Base-by-base conservation (phyloP, 2,329 filamentous ascomycete species). In the Volutella citrinella region DNA sequence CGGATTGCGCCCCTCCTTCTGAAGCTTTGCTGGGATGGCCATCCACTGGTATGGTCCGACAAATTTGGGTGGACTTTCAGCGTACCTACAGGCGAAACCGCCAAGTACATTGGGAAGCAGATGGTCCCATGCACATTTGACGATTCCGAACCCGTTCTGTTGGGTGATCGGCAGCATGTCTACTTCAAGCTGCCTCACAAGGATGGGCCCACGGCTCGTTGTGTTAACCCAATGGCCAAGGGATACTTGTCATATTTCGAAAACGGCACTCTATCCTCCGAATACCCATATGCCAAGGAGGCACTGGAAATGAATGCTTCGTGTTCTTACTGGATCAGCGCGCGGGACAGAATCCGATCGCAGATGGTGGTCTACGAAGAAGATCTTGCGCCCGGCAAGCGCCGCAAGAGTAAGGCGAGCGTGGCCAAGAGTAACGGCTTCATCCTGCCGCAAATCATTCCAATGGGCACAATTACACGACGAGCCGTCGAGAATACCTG, bases 271-370 rank as follows among this genome's bases (percentile, higher is more conserved):
- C 68, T 98, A 4, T 87, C 87, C 1, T 97, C 91, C 0, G 84
- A 95, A 59, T 97, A 84, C 52, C 60, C 80, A 0, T 91, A 96
- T 52, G 93, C 93, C 0, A 97, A 94, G 55, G 89, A 95, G 59
- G 93, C 94, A 0, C 68, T 98, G 26, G 86, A 97, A 51, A 98
- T 98, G 93, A 98, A 98, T 51, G 89, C 93, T 0, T 95, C 89
- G 0, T 98, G 94, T 58, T 97, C 91, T 1, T 98, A 98, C 63
- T 98, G 94, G 93, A 97, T 98, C 51, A 95, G 88, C 53, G 90
- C 93, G 12, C 78, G 93, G 42, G 88, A 95, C 55, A 75, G 93
- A 30, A 98, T 98, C 62, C 91, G 70, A 73, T 86, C 83, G n/a
- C 93, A 98, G 55, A 87, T 97, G 74, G 90, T 95, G 3, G 85